Percentiles rank a stretch among this genome's conserved stretches.
Conservation (phyloP, 495 filamentous ascomycete genomes). For the Aspergillus sparsus region DNA sequence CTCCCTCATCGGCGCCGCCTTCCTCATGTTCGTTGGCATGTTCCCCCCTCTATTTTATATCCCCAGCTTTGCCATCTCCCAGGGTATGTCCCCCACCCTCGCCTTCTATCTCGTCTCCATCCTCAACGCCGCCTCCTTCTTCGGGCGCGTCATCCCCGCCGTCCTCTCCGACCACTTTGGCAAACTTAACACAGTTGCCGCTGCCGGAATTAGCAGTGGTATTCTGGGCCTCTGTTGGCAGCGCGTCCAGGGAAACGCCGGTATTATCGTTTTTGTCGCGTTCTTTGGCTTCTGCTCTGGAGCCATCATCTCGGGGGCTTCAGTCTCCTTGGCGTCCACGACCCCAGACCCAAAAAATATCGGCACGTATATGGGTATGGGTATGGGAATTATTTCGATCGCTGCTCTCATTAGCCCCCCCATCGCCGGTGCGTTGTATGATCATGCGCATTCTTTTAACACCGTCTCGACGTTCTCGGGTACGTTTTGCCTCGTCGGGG, state of each 20-base stretch:
- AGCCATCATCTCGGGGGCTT: constrained; percentile 47
- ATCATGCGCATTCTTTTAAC: constrained; percentile 40
- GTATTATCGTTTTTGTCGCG: constrained; percentile 35
- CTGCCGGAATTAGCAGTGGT: constrained; percentile 26
- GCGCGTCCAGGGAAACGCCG: constrained; percentile 24
- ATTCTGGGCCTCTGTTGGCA: constrained; percentile 35
- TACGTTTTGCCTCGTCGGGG: constrained; percentile 32
- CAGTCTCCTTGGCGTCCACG: constrained; percentile 44
- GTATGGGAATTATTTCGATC: constrained; percentile 44
- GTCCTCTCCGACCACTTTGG: constrained; percentile 18
- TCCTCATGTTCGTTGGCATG: constrained; percentile 18
- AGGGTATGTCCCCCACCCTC: constrained; percentile 10
- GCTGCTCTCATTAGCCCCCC: constrained; percentile 54
- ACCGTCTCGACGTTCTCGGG: constrained; percentile 52
- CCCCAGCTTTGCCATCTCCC: constrained; percentile 7
- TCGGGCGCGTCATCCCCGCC: constrained; percentile 11
- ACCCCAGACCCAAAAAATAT: constrained; percentile 45
- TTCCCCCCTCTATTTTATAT: constrained; percentile 17
- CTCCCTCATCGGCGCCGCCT: constrained; percentile 12
- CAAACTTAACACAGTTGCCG: constrained; percentile 15
- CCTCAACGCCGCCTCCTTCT: constrained; percentile 19
- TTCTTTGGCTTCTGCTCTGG: constrained; percentile 39
- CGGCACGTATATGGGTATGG: constrained; percentile 59
- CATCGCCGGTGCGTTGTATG: constrained; percentile 50
- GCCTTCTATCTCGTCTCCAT: constrained; percentile 20